Conservation (phyloP, 2,329 filamentous ascomycete genomes). For the Trichoderma lentiforme region DNA sequence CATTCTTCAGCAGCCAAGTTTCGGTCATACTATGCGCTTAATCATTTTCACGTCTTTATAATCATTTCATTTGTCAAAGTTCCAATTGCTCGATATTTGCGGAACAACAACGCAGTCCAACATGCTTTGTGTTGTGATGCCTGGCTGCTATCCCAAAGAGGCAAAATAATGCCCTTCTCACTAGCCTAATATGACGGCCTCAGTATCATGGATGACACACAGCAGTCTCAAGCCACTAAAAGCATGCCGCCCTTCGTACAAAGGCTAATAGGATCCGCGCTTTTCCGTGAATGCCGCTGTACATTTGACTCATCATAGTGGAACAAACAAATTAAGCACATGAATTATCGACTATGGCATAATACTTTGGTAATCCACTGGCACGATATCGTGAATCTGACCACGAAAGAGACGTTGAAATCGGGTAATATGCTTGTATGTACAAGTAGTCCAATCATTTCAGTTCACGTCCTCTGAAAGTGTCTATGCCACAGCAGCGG, state of each 20-base stretch:
- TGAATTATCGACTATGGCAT: neutral
- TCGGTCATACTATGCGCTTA: neutral
- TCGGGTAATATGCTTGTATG: neutral
- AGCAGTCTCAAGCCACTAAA: neutral
- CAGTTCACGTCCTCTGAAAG: too few relatives aligned
- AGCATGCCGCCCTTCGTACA: neutral
- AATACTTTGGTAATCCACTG: neutral
- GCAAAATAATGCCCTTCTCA: neutral
- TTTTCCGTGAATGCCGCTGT: neutral
- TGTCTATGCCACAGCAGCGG: too few relatives aligned
- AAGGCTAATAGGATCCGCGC: neutral
- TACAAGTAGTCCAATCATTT: too few relatives aligned
- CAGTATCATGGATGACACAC: neutral
- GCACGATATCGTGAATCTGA: neutral
- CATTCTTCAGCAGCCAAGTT: neutral
- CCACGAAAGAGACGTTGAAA: neutral
- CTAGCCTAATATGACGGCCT: neutral
- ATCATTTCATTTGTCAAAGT: neutral
- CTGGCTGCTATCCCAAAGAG: neutral
- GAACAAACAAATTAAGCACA: neutral
- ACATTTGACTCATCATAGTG: neutral
- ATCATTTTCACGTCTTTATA: neutral
- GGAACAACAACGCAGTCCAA: neutral
- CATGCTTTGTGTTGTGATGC: neutral
- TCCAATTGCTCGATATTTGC: neutral